phyloP scores from a whole-genome alignment of 345 rosid genomes.

The Eucalyptus shirleyi region DNA sequence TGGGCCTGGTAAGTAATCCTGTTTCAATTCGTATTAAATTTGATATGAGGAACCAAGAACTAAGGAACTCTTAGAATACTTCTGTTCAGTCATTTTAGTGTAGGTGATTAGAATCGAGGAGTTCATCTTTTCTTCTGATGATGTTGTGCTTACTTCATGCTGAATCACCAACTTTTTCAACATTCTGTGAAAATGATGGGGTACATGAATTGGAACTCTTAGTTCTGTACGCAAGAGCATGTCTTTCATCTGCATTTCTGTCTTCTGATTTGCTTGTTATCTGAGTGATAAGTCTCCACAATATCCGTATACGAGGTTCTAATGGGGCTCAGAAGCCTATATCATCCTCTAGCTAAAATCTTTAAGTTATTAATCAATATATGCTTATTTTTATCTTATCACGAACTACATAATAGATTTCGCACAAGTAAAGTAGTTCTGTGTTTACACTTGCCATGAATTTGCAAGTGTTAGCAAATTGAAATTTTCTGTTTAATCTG shows the following conservation, averaged over 20 bases:
- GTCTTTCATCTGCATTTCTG: background rate
- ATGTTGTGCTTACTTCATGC: background rate
- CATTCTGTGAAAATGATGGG: background rate
- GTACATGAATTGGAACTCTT: background rate
- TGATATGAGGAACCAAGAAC: background rate
- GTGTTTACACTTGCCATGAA: background rate
- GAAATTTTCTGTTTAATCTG: background rate
- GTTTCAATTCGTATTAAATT: background rate
- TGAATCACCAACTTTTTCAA: background rate
- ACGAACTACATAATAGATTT: background rate
- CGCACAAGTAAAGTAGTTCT: background rate
- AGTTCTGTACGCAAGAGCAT: background rate
- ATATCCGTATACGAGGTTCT: background rate
- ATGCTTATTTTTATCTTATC: background rate
- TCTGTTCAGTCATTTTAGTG: background rate
- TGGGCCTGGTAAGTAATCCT: constrained; percentile 63
- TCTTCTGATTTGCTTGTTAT: background rate
- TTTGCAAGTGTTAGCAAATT: background rate
- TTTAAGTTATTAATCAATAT: background rate
- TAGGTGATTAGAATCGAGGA: background rate
- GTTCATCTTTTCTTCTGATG: background rate
- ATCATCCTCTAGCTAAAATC: background rate
- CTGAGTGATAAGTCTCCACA: background rate
- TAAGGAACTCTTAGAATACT: background rate
- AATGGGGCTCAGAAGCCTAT: background rate